These are phyloP conservation scores for Neonectria neomacrospora DNA, from an alignment of 2,329 filamentous ascomycete species.

Conservation along the genomic window DNA sequence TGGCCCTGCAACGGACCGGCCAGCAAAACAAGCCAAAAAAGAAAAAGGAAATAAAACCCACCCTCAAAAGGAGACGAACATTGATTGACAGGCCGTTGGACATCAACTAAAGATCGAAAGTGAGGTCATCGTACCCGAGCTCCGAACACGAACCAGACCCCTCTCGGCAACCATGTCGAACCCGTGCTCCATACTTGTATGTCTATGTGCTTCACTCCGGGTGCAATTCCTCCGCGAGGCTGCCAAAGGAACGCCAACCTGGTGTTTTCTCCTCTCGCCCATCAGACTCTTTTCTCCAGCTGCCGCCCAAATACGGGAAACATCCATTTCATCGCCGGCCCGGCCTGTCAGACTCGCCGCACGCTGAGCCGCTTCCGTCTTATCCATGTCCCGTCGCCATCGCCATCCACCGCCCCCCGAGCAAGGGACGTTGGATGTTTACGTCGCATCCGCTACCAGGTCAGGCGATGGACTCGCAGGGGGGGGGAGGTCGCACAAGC, in stretches of 20 bases:
- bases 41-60: too few relatives aligned
- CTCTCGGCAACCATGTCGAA: not conserved
- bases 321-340: not conserved
- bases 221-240: not conserved
- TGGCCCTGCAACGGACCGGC: not conserved
- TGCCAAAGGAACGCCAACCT: constrained; percentile 3
- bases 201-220: too few relatives aligned
- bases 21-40: too few relatives aligned
- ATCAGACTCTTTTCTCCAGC: not conserved
- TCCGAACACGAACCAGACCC: not conserved
- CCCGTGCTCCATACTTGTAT: too few relatives aligned
- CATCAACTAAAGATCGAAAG: not conserved
- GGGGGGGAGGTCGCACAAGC: not conserved
- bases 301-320: not conserved
- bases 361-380: too few relatives aligned
- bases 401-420: not conserved
- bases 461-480: constrained; percentile 16
- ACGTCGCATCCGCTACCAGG: constrained; percentile 21
- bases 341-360: constrained; percentile 18
- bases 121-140: not conserved
- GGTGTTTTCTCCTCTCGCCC: not conserved
- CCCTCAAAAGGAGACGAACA: too few relatives aligned
- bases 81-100: not conserved
- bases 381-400: not conserved
- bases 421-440: constrained; percentile 16